Evolutionary conservation across 2,329 filamentous ascomycete species (phyloP).

Genomic region (Paraconiothyrium brasiliense): DNA sequence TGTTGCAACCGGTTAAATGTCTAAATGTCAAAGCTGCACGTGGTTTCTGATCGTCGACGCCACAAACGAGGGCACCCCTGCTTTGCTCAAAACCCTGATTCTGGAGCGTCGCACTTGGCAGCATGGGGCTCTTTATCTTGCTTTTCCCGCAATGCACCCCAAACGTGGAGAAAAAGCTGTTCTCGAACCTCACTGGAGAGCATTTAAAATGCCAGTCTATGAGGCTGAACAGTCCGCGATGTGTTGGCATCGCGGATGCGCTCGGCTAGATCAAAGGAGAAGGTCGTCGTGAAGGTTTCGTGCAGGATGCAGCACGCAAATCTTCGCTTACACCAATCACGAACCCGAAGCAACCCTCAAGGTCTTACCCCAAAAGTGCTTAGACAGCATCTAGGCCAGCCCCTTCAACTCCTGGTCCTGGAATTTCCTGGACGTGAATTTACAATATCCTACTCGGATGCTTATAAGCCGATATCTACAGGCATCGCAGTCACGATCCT

Average conservation of each 20-base stretch:
- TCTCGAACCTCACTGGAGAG: slow-evolving; percentile 7
- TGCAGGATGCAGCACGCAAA: slow-evolving; percentile 26
- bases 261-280: slow-evolving; percentile 19
- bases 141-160: neutral
- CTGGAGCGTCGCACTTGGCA: slow-evolving; percentile 16
- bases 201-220: neutral
- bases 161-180: neutral
- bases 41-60: slow-evolving; percentile 26
- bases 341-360: neutral
- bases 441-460: neutral
- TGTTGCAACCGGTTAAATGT: slow-evolving; percentile 15
- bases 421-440: slow-evolving; percentile 2
- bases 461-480: neutral
- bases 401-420: neutral
- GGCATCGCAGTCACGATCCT: neutral
- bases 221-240: slow-evolving; percentile 2
- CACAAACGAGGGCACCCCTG: slow-evolving; percentile 25
- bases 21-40: slow-evolving; percentile 29
- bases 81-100: slow-evolving; percentile 4
- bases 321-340: slow-evolving; percentile 30
- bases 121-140: slow-evolving; percentile 13
- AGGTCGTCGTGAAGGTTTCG: slow-evolving; percentile 12
- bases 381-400: slow-evolving; percentile 8
- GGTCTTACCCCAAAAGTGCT: slow-evolving; percentile 13
- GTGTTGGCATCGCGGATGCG: slow-evolving; percentile 6